These are phyloP conservation scores for Trifolium repens DNA, from an alignment of 306 rosid genomes.

Conservation along the genomic window DNA sequence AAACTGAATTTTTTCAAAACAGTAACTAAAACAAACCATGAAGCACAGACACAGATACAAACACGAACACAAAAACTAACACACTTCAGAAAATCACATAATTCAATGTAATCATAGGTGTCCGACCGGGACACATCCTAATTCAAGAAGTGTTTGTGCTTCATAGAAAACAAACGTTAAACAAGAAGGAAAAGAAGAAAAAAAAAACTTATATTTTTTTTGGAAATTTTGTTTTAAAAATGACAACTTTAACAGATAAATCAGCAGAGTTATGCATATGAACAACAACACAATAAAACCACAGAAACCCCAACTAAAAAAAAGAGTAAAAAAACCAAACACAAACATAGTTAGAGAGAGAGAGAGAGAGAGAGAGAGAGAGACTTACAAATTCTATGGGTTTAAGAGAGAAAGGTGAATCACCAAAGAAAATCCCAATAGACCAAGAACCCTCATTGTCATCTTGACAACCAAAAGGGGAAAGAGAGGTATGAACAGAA, in stretches of 20 bases:
- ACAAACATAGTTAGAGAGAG: background rate
- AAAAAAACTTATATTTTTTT: background rate
- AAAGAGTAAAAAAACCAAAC: background rate
- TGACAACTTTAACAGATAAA: constrained; percentile 1
- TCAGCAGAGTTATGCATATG: constrained; percentile 28
- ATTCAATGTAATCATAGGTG: too few species aligned
- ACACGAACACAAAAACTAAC: too few species aligned
- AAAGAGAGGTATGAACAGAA: constrained; percentile 48
- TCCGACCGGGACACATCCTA: too few species aligned
- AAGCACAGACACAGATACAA: too few species aligned
- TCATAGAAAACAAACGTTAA: background rate
- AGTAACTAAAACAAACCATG: background rate
- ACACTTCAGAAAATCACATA: too few species aligned
- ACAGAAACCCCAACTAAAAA: background rate
- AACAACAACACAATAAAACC: constrained; percentile 6
- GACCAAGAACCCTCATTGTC: constrained; percentile 99
- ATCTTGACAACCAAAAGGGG: constrained; percentile 70
- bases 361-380: background rate
- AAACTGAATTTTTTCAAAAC: background rate
- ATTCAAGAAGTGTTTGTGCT: too few species aligned
- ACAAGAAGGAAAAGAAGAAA: background rate
- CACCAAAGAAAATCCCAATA: constrained; percentile 87
- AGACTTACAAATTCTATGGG: constrained; percentile 82
- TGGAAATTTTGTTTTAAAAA: background rate
- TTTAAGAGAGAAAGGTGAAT: constrained; percentile 83